Base-by-base conservation (phyloP, 192 early-diverging fungal genomes). In the Backusella westeae region DNA sequence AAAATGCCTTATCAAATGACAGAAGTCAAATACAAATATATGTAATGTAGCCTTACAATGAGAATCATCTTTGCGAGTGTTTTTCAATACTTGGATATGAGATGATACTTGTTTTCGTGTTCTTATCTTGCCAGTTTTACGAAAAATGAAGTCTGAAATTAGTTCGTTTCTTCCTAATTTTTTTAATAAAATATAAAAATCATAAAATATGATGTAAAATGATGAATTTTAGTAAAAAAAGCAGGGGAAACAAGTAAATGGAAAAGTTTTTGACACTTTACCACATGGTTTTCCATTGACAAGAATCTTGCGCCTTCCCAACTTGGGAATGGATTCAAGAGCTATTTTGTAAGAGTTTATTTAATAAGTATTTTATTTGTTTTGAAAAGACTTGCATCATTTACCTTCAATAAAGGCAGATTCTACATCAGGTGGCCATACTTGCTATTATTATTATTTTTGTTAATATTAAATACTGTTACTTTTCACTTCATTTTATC, bases 81-180 rank as follows among this genome's bases (percentile, higher is more conserved):
- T 90, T 69, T 89, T 91, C 80, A 92, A 86, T 9, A 94, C 93
- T 77, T 94, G 93, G 63, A 94, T 92, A 71, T 94, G 93, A 23
- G 91, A 93, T 0, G 91, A 93, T 1, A 94, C 91, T 73, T 94
- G 93, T 78, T 94, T 94, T 44, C 91, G 85, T n/a, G 91, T 86
- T 7, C 93, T 82, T 32, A 85, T 86, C 36, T 89, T 90, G 35
- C 80, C 65, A 2, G 91, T 94, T 41, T 90, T 87, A 74, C 87
- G 87, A 67, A 85, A 91, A n/a, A 93, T 93, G 72, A 88, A 93
- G 26, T 92, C 91, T 7, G 93, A 91, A 41, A 94, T 92, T 15
- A 93, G 82, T 76, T 94, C 91, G 78, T 94, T 94, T 9, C 93
- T 83, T 21, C 92, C 89, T 84, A 65, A 7, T 49, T 49, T 49